Percentiles rank a stretch among this genome's conserved stretches.
These are phyloP conservation scores for Trapa bicornis DNA, from an alignment of 345 rosid species.

Conservation along the genomic window DNA sequence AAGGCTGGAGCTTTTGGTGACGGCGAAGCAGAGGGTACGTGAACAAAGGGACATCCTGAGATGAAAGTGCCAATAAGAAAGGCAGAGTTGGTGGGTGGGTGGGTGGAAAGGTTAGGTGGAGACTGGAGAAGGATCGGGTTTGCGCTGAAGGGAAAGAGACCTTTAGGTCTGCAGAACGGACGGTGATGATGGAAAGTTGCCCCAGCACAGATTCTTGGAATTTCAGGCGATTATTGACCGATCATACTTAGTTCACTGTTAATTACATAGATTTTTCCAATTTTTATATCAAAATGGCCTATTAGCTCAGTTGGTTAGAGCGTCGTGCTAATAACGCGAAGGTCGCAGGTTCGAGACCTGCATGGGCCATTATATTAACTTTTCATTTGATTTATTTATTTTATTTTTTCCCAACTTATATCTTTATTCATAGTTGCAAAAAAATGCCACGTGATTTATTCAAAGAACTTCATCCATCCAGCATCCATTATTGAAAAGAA, in stretches of 20 bases:
- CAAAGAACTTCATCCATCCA: too few species aligned
- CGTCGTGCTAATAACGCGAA: slow-evolving; percentile 96
- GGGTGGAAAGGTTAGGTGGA: slow-evolving; percentile 8
- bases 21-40: neutral
- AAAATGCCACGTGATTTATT: too few species aligned
- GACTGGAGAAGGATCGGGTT: neutral
- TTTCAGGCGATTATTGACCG: neutral
- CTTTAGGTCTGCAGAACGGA: slow-evolving; percentile 5
- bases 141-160: neutral
- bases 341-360: slow-evolving; percentile 56
- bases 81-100: neutral
- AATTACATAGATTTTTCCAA: too few species aligned
- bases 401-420: too few species aligned
- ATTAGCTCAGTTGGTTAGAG: slow-evolving; percentile 66
- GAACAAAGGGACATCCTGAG: neutral
- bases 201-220: neutral
- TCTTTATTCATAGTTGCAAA: too few species aligned
- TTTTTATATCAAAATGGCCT: slow-evolving; percentile 3
- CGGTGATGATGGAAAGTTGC: slow-evolving; percentile 1
- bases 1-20: neutral
- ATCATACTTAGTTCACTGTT: neutral
- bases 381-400: too few species aligned
- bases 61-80: neutral
- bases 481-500: too few species aligned
- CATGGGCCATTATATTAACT: slow-evolving; percentile 22